Evolutionary conservation across 768 basidiomycete genomes (phyloP).

Genomic region (Auricularia auricula-judae): DNA sequence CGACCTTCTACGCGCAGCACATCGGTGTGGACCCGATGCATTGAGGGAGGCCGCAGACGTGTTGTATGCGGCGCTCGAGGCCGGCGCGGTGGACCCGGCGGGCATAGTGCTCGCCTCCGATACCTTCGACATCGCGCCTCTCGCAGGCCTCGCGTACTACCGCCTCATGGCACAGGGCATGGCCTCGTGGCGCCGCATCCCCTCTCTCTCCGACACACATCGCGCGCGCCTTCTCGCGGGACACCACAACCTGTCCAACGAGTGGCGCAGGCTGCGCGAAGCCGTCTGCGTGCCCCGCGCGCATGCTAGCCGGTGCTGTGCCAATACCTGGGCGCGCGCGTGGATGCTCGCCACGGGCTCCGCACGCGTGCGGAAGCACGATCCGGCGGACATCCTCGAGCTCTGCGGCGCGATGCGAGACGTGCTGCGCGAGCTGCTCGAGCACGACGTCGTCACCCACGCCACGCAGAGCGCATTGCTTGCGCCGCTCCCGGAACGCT

Average conservation of each 20-base stretch:
- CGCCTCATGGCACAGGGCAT: not conserved
- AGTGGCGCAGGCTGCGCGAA: not conserved
- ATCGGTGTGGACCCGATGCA: not conserved
- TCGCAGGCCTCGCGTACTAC: not conserved
- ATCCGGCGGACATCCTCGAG: not conserved
- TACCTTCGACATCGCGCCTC: not conserved
- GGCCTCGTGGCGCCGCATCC: not conserved
- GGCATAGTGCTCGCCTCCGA: not conserved
- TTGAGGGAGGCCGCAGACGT: not conserved
- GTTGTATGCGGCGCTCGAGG: not conserved
- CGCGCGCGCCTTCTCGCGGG: not conserved
- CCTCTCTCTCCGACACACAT: not conserved
- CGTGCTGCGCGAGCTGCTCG: not conserved
- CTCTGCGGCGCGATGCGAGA: not conserved
- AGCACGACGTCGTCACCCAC: not conserved
- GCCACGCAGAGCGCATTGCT: not conserved
- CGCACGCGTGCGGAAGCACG: not conserved
- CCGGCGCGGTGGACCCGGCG: not conserved
- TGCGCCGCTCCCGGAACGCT: not conserved
- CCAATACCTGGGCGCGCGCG: not conserved
- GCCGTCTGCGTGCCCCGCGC: not conserved
- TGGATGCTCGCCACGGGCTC: not conserved
- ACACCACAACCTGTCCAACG: not conserved
- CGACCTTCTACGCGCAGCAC: not conserved
- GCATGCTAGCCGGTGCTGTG: not conserved